Evolutionary conservation across 2,329 filamentous ascomycete genomes (phyloP), one percentile per base, ranked within the genome.

Genomic region (Rhynchosporium graminicola): DNA sequence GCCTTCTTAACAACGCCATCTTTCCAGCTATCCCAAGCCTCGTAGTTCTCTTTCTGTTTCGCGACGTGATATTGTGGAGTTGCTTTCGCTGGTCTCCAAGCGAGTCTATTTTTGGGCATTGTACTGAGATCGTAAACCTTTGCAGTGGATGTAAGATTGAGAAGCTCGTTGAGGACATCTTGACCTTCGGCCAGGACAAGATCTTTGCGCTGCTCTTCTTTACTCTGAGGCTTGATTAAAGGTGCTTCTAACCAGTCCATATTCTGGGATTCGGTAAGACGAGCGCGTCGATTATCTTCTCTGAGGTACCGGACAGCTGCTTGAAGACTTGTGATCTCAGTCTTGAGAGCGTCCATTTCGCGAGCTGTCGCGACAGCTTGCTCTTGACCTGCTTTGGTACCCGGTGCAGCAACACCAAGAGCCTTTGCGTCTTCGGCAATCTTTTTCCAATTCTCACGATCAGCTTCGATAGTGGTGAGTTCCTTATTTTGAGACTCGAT

Each of bases 371-470:
- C 85, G 52, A 89, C 87, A 33, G 88, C 86, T 31, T 85, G 83
- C 72, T 90, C 86, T 71, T 87, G 82, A 28, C 85, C 83, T 10
- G 83, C 81, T 75, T 83, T 84, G 63, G 80, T 78, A 13, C 78
- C 80, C 15, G 78, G 80, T 8, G 70, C 76, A 40, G 73, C 77
- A n/a, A 75, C 77, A 4, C 77, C 79, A 59, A 83, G 81, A n/a
- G 79, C 82, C 63, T 82, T 83, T 9, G 80, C 80, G 71, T 88
- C 86, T 70, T 84, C 85, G 4, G 87, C 88, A 65, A 86, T 81
- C 79, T 87, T 87, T 80, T 88, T 87, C 86, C 85, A 89, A 73
- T 86, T 87, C 74, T 88, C 87, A 57, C 86, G 81, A 71, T 90
- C 87, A 3, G 80, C 78, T 76, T 89, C 87, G 56, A 89, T 79